Evolutionary conservation across 2,329 filamentous ascomycete genomes (phyloP), one percentile per base, ranked within the genome.

Genomic region (Hypomyces rosellus): DNA sequence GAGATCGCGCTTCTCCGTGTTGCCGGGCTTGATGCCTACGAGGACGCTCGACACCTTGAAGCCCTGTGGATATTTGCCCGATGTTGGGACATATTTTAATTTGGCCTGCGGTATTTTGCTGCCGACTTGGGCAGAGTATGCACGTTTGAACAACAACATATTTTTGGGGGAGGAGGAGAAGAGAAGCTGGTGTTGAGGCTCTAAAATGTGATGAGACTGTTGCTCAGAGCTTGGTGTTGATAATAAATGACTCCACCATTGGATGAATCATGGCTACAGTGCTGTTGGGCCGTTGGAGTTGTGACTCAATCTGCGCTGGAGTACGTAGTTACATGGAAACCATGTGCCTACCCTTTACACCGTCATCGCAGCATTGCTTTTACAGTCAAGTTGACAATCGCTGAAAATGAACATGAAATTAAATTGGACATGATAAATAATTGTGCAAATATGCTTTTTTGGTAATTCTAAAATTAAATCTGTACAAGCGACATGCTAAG

Each of bases 21-120:
- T 97, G 57, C 85, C 85, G 13, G 90, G 82, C 74, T 99, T 99
- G 60, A 99, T 90, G 48, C 93, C 92, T 37, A 95, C 92, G 64
- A 95, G 84, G 46, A 89, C 88, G 55, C 89, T 92, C 12, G 89
- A 89, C 30, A 88, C 89, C 41, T 81, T 74, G 76, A 97, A 99
- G 42, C 92, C 93, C 66, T 88, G 84, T 4, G 93, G 93, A 63
- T 97, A 97, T 16, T 83, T 89, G 55, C 92, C 93, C 39, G 78
- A 81, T 1, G 81, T 85, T 8, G 93, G 91, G 46, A 97, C 82
- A 69, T 95, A 96, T 70, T 95, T 95, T 68, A 85, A 81, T 75
- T 97, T 99, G 52, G 86, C 81, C 14, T 80, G 78, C 1, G 91
- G 90, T 51, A 95, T 75, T 34, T 63, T 55, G 36, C 57, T 59